Base-by-base conservation (phyloP, 176 grass and related monocot genomes). In the Aegilops bicornis region DNA sequence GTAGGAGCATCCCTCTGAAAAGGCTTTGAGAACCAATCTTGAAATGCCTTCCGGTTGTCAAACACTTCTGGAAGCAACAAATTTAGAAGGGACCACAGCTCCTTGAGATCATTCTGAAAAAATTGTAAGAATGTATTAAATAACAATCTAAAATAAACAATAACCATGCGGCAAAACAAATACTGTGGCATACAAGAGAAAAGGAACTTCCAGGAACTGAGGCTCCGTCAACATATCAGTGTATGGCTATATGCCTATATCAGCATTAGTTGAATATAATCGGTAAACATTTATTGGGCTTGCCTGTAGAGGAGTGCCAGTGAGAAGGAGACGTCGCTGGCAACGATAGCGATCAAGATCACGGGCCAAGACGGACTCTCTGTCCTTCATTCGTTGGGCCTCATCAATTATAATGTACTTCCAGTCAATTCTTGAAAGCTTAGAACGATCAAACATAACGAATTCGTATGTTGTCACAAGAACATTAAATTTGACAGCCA, bases 401-500 rank as follows among this genome's bases (percentile, higher is more conserved):
- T 99, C 97, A 19, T 99, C 97, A 80, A 99, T 99, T 73, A 99
- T 94, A 90, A 99, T 99, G 64, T 99, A 99, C 78, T 93, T 99
- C 97, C 97, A 99, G 69, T 96, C 97, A 88, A 99, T 87, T 92
- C 30, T 99, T 85, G 97, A 99, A 77, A 99, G 89, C 87, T 96
- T 99, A 61, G 97, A 94, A n/a, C 97, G 97, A 42, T 99, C 97
- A 83, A 87, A 97, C 97, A 99, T 99, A 69, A 99, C 81, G 43
- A 99, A 99, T 86, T 99, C 97, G 87, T 99, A 99, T 42, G 97
- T 99, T 75, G 97, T 99, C 74, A 99, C 97, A 47, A 99, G 94
- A 84, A 99, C 84, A 87, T 99, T 99, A 88, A 99, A 99, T 86
- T 99, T 99, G 52, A 99, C 78, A 79, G 97, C 94, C 67, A 90